Conservation (phyloP, 768 basidiomycete species). For the Mycena vulgaris region DNA sequence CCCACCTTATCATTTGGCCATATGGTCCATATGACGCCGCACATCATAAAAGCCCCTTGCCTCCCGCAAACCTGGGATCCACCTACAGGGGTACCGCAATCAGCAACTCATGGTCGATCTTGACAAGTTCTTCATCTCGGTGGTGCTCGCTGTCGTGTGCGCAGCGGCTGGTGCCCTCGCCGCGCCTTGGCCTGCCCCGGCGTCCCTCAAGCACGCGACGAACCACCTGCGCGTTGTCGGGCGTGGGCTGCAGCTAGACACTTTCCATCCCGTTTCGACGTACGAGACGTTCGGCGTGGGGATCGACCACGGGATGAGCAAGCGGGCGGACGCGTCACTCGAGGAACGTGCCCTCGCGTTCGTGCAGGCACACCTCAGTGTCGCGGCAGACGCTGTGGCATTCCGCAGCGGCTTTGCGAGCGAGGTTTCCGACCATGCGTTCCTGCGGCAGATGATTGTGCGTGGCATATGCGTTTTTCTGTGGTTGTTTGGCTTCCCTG, state of each 20-base stretch:
- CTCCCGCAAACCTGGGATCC: too few relatives aligned
- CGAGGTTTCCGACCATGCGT: slow-evolving; percentile 41
- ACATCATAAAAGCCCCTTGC: too few relatives aligned
- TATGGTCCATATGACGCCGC: too few relatives aligned
- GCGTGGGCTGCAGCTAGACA: slow-evolving; percentile 36
- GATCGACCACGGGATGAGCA: slow-evolving; percentile 35
- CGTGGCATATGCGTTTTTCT: slow-evolving; percentile 53
- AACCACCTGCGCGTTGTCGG: slow-evolving; percentile 49
- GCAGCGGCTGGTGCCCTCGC: slow-evolving; percentile 42
- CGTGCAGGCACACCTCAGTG: slow-evolving; percentile 16
- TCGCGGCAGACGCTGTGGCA: slow-evolving; percentile 4
- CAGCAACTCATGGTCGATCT: slow-evolving; percentile 50
- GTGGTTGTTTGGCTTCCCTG: not conserved
- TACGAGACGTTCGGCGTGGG: slow-evolving; percentile 21
- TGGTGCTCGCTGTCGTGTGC: slow-evolving; percentile 45
- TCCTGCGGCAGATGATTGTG: slow-evolving; percentile 45
- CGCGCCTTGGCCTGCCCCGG: slow-evolving; percentile 50
- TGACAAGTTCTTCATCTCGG: slow-evolving; percentile 43
- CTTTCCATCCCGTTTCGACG: slow-evolving; percentile 1
- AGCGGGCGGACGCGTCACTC: slow-evolving; percentile 28
- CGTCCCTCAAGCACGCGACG: slow-evolving; percentile 47
- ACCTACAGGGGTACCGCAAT: too few relatives aligned
- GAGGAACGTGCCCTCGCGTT: slow-evolving; percentile 34
- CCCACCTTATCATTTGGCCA: too few relatives aligned
- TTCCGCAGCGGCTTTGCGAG: slow-evolving; percentile 36